Evolutionary conservation across 306 rosid genomes (phyloP).

Genomic region (Lathyrus aphaca): DNA sequence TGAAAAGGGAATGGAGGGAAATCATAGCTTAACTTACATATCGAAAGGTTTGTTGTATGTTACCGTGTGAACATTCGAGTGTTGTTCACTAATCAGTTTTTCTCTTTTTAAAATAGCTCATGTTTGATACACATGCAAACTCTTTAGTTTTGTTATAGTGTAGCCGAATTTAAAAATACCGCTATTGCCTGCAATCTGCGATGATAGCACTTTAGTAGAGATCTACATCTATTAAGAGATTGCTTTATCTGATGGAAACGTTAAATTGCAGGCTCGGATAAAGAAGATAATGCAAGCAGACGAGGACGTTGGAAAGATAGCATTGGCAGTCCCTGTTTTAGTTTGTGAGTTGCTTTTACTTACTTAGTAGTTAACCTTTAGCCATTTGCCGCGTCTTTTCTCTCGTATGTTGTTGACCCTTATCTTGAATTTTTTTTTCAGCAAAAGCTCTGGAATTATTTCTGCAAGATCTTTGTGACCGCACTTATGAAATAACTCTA

Average conservation of each 20-base stretch:
- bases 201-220: neutral
- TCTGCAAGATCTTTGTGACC: constrained; percentile 98
- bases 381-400: neutral
- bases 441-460: constrained; percentile 95
- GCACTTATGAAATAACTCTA: constrained; percentile 89
- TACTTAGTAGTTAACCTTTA: constrained; percentile 13
- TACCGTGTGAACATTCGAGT: neutral
- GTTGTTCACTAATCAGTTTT: too few relatives aligned
- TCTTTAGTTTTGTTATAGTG: too few relatives aligned
- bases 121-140: too few relatives aligned
- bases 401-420: constrained; percentile 33
- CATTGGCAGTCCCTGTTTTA: constrained; percentile 94
- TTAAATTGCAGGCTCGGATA: constrained; percentile 73
- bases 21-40: neutral
- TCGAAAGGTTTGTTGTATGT: neutral
- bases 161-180: neutral
- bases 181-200: neutral
- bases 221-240: neutral
- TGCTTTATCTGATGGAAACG: constrained; percentile 37
- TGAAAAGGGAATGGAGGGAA: neutral
- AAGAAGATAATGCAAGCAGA: constrained; percentile 99
- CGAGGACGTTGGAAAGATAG: constrained; percentile 97
- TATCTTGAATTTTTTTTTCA: constrained; percentile 48
- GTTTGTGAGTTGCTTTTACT: constrained; percentile 70
- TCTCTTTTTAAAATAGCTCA: too few relatives aligned